Evolutionary conservation across 2,329 filamentous ascomycete genomes (phyloP).

Genomic region (Aspergillus tubingensis): DNA sequence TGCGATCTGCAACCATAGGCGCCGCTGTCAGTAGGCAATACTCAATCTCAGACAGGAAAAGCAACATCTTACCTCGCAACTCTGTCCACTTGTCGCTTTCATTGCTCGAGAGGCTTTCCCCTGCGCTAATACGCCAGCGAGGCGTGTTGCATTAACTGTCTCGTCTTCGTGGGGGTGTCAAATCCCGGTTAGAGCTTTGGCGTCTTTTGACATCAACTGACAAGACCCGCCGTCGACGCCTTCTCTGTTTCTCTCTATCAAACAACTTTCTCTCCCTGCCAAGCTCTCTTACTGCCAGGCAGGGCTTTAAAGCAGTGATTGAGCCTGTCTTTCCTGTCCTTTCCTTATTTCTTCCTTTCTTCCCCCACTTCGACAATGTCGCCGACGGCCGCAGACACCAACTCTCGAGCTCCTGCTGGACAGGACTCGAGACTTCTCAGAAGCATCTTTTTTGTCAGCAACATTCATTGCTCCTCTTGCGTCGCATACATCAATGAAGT

Average conservation of each 20-base stretch:
- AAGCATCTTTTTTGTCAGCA: slow-evolving; percentile 48
- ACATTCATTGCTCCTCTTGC: slow-evolving; percentile 53
- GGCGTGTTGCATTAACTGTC: background rate
- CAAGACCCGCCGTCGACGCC: background rate
- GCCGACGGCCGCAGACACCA: slow-evolving; percentile 7
- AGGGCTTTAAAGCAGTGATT: background rate
- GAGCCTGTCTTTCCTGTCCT: background rate
- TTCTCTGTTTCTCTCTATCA: no score
- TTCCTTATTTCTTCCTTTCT: background rate
- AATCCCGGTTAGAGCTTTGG: background rate
- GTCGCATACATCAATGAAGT: slow-evolving; percentile 49
- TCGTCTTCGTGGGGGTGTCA: background rate
- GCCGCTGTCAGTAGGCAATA: background rate
- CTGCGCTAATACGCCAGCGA: background rate
- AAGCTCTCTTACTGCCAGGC: no score
- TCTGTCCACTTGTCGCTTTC: background rate
- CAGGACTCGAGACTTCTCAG: slow-evolving; percentile 18
- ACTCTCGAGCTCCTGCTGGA: slow-evolving; percentile 11
- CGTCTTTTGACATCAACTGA: background rate
- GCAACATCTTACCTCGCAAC: background rate
- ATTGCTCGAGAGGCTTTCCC: background rate
- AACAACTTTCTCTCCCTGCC: no score
- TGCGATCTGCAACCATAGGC: background rate
- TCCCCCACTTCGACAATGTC: slow-evolving; percentile 19
- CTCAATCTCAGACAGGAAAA: slow-evolving; percentile 1